Conservation (phyloP, 331 rosid species). For the Malus hybrid region DNA sequence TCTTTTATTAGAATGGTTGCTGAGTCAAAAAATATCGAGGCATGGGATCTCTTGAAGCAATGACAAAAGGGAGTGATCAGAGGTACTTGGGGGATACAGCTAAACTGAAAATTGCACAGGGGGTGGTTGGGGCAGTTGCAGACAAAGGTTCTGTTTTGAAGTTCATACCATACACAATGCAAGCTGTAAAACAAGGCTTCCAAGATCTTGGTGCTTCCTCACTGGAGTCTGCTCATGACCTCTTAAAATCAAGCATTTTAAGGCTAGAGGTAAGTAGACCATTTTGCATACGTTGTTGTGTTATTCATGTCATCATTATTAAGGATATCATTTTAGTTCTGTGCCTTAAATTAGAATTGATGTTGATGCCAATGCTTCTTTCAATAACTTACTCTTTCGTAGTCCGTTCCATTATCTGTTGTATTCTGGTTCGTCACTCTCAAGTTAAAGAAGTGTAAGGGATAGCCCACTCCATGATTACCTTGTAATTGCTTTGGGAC, state of each 20-base stretch:
- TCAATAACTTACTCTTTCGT: background rate
- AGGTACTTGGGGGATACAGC: conserved; percentile 83
- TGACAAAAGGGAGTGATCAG: conserved; percentile 89
- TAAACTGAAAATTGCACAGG: conserved; percentile 89
- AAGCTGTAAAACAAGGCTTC: conserved; percentile 95
- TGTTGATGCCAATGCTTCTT: background rate
- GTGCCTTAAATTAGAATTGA: background rate
- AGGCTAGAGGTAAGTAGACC: conserved; percentile 74
- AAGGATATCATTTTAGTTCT: background rate
- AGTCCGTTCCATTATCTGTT: background rate
- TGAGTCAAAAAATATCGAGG: conserved; percentile 80
- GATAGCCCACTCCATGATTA: background rate
- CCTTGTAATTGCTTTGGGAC: background rate
- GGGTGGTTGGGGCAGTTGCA: conserved; percentile 94
- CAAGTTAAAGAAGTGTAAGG: too few species aligned
- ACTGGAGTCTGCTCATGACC: conserved; percentile 78
- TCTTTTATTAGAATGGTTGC: conserved; percentile 52
- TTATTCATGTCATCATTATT: background rate
- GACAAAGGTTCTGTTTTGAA: conserved; percentile 90
- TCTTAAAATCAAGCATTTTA: conserved; percentile 53
- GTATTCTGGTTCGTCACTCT: background rate
- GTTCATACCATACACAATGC: conserved; percentile 87
- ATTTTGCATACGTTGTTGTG: background rate
- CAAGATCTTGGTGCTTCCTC: conserved; percentile 92
- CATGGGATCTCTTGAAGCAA: conserved; percentile 98